Base-by-base conservation (phyloP, 371 early-diverging fungal species). In the Actinomortierella wolfii region DNA sequence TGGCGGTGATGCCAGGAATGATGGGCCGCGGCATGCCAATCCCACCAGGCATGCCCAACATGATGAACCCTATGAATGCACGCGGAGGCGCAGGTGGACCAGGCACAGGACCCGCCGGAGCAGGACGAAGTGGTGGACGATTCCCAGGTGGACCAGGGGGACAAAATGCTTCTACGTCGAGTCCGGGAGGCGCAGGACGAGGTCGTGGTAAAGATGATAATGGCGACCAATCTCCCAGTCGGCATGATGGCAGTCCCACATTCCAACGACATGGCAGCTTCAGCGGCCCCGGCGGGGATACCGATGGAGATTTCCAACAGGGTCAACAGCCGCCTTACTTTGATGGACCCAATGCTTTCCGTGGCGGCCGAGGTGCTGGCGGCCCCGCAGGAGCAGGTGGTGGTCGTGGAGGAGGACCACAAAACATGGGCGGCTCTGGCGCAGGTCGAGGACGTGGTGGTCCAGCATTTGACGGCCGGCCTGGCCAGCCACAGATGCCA, bases 41-140 rank as follows among this genome's bases (percentile, higher is more conserved):
- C 51, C 52, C 52, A 42, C 42, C 17, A 54, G 49, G 49, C 23
- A 67, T 65, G 59, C 61, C 61, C 29, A 64, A 65, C 21, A 71
- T 73, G 67, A 73, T 73, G 74, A 73, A 66, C 54, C 60, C 58
- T 17, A 73, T 73, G 73, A 73, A 73, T 53, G 61, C 66, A 20
- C 61, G 42, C n/a, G 56, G 64, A 34, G 64, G 65, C 29, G 64
- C 29, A 8, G 68, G 58, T 7, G 47, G 49, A 20, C 51, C 28
- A 39, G 62, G 73, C 21, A 59, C 52, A 21, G 71, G 71, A 51
- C 61, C 57, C 28, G 62, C 57, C 9, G 61, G 63, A 2, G 53
- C 63, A 60, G 59, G 61, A 0, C 64, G 64, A 18, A 21, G 47
- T 8, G 47, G 20, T 21, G 47, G 47, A 18, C 21, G 47, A 21